phyloP scores from a whole-genome alignment of 2,329 filamentous ascomycete genomes.

The Geosmithia putterillii region DNA sequence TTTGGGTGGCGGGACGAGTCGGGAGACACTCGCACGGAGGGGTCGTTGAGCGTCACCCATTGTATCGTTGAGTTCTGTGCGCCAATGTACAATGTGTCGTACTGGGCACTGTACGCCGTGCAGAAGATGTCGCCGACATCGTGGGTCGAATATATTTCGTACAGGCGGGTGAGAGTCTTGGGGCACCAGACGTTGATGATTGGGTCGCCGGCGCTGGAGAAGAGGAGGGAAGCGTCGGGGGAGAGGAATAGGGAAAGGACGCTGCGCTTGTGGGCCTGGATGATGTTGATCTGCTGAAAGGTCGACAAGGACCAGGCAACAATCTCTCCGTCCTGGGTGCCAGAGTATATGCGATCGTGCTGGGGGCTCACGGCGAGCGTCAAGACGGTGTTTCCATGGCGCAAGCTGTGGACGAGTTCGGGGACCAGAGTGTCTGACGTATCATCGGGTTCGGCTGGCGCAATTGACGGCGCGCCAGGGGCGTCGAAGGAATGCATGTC shows the following conservation, averaged over 20 bases:
- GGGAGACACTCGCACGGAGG: slow-evolving; percentile 43
- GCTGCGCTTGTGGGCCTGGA: slow-evolving; percentile 85
- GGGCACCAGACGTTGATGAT: slow-evolving; percentile 93
- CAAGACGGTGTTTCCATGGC: slow-evolving; percentile 69
- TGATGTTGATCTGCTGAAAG: slow-evolving; percentile 65
- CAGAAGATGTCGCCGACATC: slow-evolving; percentile 95
- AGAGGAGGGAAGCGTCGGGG: slow-evolving; percentile 60
- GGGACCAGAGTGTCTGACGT: slow-evolving; percentile 23
- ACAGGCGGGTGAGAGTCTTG: slow-evolving; percentile 59
- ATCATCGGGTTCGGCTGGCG: background rate
- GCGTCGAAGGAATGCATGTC: background rate
- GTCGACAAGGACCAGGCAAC: slow-evolving; percentile 82
- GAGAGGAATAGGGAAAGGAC: slow-evolving; percentile 78
- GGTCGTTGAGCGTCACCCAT: slow-evolving; percentile 70
- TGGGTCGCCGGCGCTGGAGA: slow-evolving; percentile 88
- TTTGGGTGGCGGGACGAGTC: slow-evolving; percentile 61
- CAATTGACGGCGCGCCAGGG: background rate
- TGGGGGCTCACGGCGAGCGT: slow-evolving; percentile 69
- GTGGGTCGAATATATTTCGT: slow-evolving; percentile 85
- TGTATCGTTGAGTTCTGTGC: slow-evolving; percentile 92
- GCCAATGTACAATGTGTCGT: slow-evolving; percentile 79
- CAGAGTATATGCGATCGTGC: slow-evolving; percentile 74
- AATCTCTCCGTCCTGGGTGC: slow-evolving; percentile 88
- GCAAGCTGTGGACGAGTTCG: slow-evolving; percentile 61
- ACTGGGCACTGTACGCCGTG: slow-evolving; percentile 70